Evolutionary conservation across 2,329 filamentous ascomycete species (phyloP), one percentile per base, ranked within the genome.

Genomic region (Polytolypa hystricis): DNA sequence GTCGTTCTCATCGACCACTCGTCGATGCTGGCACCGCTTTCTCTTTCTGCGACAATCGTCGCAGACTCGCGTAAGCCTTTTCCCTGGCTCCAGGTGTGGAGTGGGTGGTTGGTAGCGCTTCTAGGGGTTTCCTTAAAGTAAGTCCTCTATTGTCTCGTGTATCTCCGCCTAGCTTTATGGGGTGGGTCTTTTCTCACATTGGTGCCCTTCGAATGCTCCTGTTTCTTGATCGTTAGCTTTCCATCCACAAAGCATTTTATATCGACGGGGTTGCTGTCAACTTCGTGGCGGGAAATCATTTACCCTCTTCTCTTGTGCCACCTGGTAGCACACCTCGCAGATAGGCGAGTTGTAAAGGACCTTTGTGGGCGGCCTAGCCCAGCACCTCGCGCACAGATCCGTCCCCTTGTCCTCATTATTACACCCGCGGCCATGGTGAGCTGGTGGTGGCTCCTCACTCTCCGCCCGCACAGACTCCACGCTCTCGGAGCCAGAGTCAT

Each of bases 281-380:
- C 30, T 32, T 18, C 14, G 7, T 16, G 7, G 6, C 8, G 14
- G n/a, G n/a, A 4, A 11, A 27, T 17, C 8, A 33, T 42, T 39
- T 37, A 48, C 46, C 35, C 41, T 40, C 34, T 42, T 42, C 21
- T 42, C 37, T 30, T 46, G 30, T 15, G 46, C 46, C 15, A 42
- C 27, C 16, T 37, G 30, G 35, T 37, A 38, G 30, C 46, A 48
- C 27, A 39, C 42, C 5, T 43, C 37, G 26, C 46, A 48, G 21
- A 44, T 43, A 17, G 46, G 46, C 12, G 42, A 41, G 35, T 46
- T 45, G 37, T 48, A 48, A 9, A 48, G 37, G 26, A 41, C 47
- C 37, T 38, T 46, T 14, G 47, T 44, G 12, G 40, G 40, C 33
- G 42, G 44, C n/a, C 36, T 42, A 15, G 32, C 31, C 41, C 48